These are phyloP conservation scores for Fraxinus paxiana DNA, from an alignment of 305 asterid genomes.

Conservation along the genomic window DNA sequence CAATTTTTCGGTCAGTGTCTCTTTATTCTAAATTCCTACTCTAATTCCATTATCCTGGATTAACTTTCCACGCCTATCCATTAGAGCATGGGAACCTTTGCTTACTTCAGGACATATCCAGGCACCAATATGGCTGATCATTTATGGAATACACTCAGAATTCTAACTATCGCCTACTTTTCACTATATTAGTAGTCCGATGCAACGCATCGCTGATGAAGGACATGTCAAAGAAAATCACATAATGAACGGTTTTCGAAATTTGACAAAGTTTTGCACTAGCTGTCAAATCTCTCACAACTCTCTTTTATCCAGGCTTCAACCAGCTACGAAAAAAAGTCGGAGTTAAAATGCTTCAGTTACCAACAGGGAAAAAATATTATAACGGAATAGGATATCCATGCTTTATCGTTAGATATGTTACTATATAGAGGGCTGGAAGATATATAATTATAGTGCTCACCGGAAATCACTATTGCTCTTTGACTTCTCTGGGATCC, in stretches of 20 bases:
- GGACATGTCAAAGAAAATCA: not conserved
- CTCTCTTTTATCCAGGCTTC: not conserved
- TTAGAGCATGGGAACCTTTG: not conserved
- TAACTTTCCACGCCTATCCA: not conserved
- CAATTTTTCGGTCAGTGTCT: not conserved
- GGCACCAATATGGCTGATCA: not conserved
- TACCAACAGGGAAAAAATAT: not conserved
- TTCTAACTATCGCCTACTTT: not conserved
- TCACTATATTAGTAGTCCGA: not conserved
- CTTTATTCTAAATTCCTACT: not conserved
- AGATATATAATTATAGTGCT: not conserved
- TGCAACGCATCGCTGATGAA: not conserved
- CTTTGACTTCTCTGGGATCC: not conserved
- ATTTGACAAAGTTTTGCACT: not conserved
- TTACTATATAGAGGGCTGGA: not conserved
- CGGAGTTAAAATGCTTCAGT: not conserved
- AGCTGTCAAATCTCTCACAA: not conserved
- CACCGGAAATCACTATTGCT: not conserved
- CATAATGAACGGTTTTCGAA: not conserved
- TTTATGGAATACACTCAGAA: not conserved
- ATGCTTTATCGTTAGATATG: not conserved
- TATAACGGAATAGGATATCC: not conserved
- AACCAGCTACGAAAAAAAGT: not conserved
- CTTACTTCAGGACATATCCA: not conserved
- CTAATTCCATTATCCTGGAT: not conserved